Conservation (phyloP, 1,284 basidiomycete species). For the Papiliotrema flavescens region DNA sequence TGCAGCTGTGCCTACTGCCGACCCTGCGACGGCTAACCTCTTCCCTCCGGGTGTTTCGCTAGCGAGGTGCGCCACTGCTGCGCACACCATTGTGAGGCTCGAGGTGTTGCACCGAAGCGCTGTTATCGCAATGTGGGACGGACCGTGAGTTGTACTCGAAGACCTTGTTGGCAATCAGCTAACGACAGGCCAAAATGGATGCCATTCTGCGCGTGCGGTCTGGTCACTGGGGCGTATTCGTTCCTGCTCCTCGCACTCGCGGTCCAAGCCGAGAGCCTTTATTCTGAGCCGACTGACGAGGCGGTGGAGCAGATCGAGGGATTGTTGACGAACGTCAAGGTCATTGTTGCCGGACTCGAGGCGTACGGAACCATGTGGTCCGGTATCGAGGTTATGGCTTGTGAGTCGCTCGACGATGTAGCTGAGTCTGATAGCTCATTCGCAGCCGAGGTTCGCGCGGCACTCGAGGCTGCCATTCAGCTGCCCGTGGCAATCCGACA, state of each 20-base stretch:
- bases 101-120: slow-evolving; percentile 48
- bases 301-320: slow-evolving; percentile 42
- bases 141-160: slow-evolving; percentile 33
- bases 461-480: slow-evolving; percentile 33
- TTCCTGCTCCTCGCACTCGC: slow-evolving; percentile 49
- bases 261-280: slow-evolving; percentile 43
- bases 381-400: slow-evolving; percentile 48
- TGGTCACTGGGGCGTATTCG: slow-evolving; percentile 46
- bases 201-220: slow-evolving; percentile 50
- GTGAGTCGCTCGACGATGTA: slow-evolving; percentile 26
- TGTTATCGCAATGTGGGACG: slow-evolving; percentile 42
- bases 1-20: not conserved
- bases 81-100: slow-evolving; percentile 47
- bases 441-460: slow-evolving; percentile 37
- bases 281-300: slow-evolving; percentile 24
- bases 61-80: slow-evolving; percentile 46
- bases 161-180: not conserved
- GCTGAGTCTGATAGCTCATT: not conserved
- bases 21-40: slow-evolving; percentile 6
- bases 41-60: slow-evolving; percentile 50
- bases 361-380: slow-evolving; percentile 50
- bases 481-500: slow-evolving; percentile 26
- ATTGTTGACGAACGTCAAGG: slow-evolving; percentile 48
- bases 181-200: slow-evolving; percentile 42
- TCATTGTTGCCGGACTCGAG: slow-evolving; percentile 48